A percentile compares a stretch with the other conserved stretches of the same genome.
Evolutionary conservation across 164 flowering plant genomes (phyloP).

Genomic region (Berberis thunbergii): DNA sequence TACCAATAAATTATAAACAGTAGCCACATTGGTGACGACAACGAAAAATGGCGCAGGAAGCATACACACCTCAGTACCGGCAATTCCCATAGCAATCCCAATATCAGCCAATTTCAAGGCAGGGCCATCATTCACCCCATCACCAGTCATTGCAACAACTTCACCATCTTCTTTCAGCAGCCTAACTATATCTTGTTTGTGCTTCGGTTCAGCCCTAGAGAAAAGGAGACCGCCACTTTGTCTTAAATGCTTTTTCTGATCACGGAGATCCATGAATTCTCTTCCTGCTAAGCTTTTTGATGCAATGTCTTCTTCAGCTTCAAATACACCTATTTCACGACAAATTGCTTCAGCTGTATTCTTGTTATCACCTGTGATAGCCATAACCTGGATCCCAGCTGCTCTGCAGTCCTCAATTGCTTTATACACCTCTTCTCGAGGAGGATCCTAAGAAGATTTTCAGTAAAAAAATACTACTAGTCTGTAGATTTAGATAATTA

Average conservation of each 20-base stretch:
- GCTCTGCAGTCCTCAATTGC: conserved; percentile 53
- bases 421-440: conserved; percentile 40
- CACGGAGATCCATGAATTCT: conserved; percentile 28
- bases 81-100: conserved; percentile 96
- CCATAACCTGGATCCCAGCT: conserved; percentile 49
- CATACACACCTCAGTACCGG: conserved; percentile 82
- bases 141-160: conserved; percentile 96
- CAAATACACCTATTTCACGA: conserved; percentile 40
- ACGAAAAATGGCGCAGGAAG: not conserved
- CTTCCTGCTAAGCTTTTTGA: conserved; percentile 31
- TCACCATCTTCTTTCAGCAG: conserved; percentile 84
- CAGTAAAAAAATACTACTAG: not conserved
- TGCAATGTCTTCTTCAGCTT: conserved; percentile 23
- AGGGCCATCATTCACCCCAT: conserved; percentile 93
- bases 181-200: conserved; percentile 79
- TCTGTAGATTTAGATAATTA: not conserved
- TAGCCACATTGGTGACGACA: too few relatives aligned
- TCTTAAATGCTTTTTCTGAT: conserved; percentile 27
- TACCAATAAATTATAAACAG: too few relatives aligned
- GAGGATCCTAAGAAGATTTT: conserved; percentile 32
- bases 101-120: conserved; percentile 93
- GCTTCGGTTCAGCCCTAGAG: conserved; percentile 81
- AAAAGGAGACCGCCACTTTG: conserved; percentile 46
- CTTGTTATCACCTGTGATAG: conserved; percentile 51
- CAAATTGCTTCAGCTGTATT: conserved; percentile 44